Percentiles rank a stretch among this genome's conserved stretches.
Evolutionary conservation across 768 basidiomycete genomes (phyloP).

Genomic region (Russula olivacea): DNA sequence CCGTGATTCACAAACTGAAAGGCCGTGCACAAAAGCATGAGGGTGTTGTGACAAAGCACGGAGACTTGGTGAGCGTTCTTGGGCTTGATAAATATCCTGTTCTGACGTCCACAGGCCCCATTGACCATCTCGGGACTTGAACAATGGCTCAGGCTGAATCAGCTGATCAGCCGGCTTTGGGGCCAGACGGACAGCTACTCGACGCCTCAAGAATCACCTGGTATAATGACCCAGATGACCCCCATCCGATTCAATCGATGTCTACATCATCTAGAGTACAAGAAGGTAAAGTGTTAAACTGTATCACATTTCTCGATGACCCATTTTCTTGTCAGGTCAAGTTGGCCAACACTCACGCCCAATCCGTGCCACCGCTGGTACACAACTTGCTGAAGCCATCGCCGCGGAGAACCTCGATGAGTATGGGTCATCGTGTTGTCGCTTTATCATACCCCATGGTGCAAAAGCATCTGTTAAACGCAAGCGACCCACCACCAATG

Average conservation of each 20-base stretch:
- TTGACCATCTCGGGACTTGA: no score
- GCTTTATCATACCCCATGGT: no score
- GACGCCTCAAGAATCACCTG: background rate
- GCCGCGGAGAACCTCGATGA: background rate
- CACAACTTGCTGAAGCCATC: background rate
- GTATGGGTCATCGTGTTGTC: background rate
- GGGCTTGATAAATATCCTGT: no score
- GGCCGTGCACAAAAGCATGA: no score
- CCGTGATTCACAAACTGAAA: no score
- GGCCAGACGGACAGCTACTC: background rate
- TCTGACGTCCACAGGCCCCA: no score
- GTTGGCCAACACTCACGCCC: background rate
- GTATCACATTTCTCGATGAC: background rate
- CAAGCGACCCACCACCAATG: background rate
- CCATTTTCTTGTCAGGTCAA: no score
- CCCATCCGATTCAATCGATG: background rate
- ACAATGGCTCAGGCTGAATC: background rate
- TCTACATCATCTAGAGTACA: background rate
- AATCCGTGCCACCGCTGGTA: background rate
- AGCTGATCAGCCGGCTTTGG: background rate
- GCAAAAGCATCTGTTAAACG: background rate
- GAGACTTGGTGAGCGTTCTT: no score
- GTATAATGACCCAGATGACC: background rate
- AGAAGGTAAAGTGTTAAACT: background rate
- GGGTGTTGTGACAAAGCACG: no score